Percentiles rank a stretch among this genome's conserved stretches.
These are phyloP conservation scores for Xylaria telfairii DNA, from an alignment of 495 filamentous ascomycete genomes.

Conservation along the genomic window DNA sequence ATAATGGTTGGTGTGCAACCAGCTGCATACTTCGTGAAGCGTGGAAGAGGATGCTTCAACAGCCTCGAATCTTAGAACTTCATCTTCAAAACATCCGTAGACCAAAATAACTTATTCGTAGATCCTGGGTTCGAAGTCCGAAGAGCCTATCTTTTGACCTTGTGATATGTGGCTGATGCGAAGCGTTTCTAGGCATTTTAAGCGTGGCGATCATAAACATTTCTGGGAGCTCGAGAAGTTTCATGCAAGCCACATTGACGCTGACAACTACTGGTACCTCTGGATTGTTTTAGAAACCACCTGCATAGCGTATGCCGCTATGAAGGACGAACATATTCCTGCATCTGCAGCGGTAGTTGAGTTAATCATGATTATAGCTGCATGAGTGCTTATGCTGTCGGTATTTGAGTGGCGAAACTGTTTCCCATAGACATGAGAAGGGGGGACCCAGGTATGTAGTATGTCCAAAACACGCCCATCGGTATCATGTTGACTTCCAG, in stretches of 20 bases:
- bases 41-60: neutral
- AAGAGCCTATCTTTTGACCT: neutral
- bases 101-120: neutral
- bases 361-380: conserved; percentile 11
- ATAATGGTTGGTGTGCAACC: conserved; percentile 1
- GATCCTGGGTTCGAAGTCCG: conserved; percentile 12
- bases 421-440: neutral
- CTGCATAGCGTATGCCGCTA: conserved; percentile 11
- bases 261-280: neutral
- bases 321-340: conserved; percentile 22
- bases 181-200: neutral
- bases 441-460: conserved; percentile 1
- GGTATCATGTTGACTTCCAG: conserved; percentile 26
- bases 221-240: conserved; percentile 16
- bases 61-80: neutral
- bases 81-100: neutral
- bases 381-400: neutral
- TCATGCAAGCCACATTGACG: conserved; percentile 17
- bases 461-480: conserved; percentile 9
- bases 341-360: conserved; percentile 21
- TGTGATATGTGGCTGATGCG: conserved; percentile 9
- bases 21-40: neutral
- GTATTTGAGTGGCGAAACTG: neutral
- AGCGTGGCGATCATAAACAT: conserved; percentile 13
- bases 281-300: conserved; percentile 9